Evolutionary conservation across 352 stramenopile genomes (phyloP).

Genomic region (Pseudoperonospora humuli): DNA sequence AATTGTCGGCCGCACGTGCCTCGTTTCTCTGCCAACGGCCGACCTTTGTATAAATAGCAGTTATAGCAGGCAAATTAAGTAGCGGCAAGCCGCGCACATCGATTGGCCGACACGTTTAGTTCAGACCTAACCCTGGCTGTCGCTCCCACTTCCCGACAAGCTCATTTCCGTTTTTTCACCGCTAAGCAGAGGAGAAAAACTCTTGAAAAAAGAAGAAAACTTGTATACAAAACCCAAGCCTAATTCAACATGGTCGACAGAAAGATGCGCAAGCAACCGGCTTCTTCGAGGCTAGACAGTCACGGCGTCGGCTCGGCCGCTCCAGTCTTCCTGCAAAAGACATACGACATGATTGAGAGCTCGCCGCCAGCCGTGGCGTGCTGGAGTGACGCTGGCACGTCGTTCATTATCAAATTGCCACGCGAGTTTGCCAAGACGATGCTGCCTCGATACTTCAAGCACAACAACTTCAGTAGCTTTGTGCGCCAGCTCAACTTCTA

Average conservation of each 20-base stretch:
- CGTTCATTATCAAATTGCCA: constrained; percentile 89
- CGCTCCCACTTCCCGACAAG: constrained; percentile 2
- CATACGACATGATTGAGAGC: constrained; percentile 91
- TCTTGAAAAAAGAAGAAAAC: constrained; percentile 29
- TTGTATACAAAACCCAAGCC: constrained; percentile 11
- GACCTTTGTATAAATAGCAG: constrained; percentile 11
- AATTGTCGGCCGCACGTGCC: constrained; percentile 9
- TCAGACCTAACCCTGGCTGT: constrained; percentile 13
- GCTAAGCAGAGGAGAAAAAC: background rate
- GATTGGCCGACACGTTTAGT: constrained; percentile 11
- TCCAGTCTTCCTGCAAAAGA: constrained; percentile 89
- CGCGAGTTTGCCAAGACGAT: constrained; percentile 88
- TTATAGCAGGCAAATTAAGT: constrained; percentile 10
- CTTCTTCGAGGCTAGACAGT: constrained; percentile 3
- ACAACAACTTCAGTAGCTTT: constrained; percentile 93
- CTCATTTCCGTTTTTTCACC: constrained; percentile 28
- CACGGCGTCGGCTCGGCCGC: constrained; percentile 14
- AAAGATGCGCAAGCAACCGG: constrained; percentile 29
- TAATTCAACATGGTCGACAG: constrained; percentile 22
- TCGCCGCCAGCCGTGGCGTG: constrained; percentile 62
- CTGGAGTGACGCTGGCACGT: constrained; percentile 75
- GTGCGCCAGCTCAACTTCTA: constrained; percentile 93
- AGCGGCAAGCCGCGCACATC: background rate
- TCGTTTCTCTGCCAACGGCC: constrained; percentile 7
- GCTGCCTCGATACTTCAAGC: constrained; percentile 91